Evolutionary conservation across 495 filamentous ascomycete species (phyloP), one percentile per base, ranked within the genome.

Genomic region (Aspergillus asperescens): DNA sequence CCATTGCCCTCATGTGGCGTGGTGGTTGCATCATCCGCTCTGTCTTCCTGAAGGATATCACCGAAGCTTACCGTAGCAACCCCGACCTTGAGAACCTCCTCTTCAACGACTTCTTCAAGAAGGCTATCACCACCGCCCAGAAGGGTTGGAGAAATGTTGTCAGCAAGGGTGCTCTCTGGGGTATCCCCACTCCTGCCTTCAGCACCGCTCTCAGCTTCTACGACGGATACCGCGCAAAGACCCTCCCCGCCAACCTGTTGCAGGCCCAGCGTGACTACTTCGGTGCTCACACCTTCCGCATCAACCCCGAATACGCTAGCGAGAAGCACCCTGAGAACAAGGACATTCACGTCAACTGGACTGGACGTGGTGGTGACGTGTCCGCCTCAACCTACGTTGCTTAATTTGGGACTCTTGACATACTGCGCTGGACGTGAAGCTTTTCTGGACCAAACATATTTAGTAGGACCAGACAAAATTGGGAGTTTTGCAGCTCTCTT

Each of bases 261-360:
- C 93, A 98, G 78, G 93, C 94, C 31, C 93, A 98, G 79, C 85
- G 93, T 77, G 93, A 98, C 72, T 98, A 97, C 86, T 98, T 98
- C 67, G 85, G 93, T 71, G 93, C 93, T 48, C 93, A 98, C 85
- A 98, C 94, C 53, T 98, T 97, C 89, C 79, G 79, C 63, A 85
- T 96, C 80, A 96, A 96, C 88, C 89, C 93, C 35, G 88, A 96
- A 76, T 69, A 60, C 60, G 92, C 90, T 59, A 91, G 62, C 67
- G 82, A 75, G 35, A 92, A 88, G 74, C 91, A 92, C 78, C 86
- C 85, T 52, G 85, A 81, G 67, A 89, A 84, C 68, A 78, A 89
- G 77, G 83, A 97, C 69, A 92, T 93, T 69, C 93, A 98, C 80
- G 92, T 97, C 64, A 98, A 98, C 86, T 98, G 94, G 93, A 98